These are phyloP conservation scores for Fusarium sacchari DNA, from an alignment of 2,329 filamentous ascomycete genomes.

Conservation along the genomic window DNA sequence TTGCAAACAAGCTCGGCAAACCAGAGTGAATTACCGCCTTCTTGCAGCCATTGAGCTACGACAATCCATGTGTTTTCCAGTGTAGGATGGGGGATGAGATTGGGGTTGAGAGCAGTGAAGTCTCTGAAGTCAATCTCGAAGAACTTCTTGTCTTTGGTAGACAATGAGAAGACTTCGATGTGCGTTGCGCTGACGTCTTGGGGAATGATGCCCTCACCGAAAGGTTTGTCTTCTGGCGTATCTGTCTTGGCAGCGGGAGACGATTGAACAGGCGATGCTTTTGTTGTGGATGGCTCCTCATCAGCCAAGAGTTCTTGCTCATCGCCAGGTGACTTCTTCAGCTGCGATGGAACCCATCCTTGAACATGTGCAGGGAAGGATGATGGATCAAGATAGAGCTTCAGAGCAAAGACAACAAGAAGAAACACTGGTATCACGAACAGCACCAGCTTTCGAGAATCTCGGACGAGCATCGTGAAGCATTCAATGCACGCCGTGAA, in stretches of 20 bases:
- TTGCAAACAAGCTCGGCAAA: constrained; percentile 61
- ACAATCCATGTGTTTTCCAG: constrained; percentile 60
- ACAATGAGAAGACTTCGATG: constrained; percentile 57
- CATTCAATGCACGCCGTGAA: neutral
- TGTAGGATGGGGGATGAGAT: constrained; percentile 65
- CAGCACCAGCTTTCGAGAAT: constrained; percentile 47
- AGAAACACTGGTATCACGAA: constrained; percentile 44
- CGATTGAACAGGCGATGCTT: neutral
- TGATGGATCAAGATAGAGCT: constrained; percentile 27
- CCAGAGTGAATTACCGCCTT: constrained; percentile 42
- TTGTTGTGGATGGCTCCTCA: neutral
- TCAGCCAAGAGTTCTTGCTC: neutral
- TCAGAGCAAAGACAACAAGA: constrained; percentile 44
- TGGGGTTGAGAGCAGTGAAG: constrained; percentile 61
- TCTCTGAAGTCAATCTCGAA: constrained; percentile 60
- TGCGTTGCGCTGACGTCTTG: constrained; percentile 35
- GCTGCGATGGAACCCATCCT: constrained; percentile 11
- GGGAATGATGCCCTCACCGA: neutral
- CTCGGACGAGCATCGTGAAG: constrained; percentile 47
- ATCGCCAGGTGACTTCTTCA: neutral
- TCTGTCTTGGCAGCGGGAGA: neutral
- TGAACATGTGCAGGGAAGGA: neutral
- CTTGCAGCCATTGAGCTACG: constrained; percentile 56
- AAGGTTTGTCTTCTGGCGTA: neutral
- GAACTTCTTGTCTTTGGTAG: constrained; percentile 57